These are phyloP conservation scores for Alnus rubra DNA, from an alignment of 306 rosid species.

Conservation along the genomic window DNA sequence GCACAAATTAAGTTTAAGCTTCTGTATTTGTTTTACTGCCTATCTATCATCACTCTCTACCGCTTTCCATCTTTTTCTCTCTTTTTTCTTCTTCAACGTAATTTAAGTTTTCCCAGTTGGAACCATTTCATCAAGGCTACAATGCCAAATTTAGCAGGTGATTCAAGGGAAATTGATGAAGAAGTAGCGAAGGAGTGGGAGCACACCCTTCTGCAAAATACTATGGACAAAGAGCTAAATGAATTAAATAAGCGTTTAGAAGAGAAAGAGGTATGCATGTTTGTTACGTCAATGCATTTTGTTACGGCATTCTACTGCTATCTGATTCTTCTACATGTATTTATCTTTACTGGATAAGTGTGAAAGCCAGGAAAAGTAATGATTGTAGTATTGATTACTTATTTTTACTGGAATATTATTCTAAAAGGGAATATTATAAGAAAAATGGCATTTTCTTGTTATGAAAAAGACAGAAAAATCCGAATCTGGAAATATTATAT, in stretches of 20 bases:
- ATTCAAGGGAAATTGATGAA: conserved; percentile 80
- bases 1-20: conserved; percentile 15
- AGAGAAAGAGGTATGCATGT: conserved; percentile 76
- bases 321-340: neutral
- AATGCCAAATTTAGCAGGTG: conserved; percentile 59
- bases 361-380: neutral
- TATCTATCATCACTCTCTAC: neutral
- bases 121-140: conserved; percentile 22
- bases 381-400: neutral
- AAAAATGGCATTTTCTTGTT: neutral
- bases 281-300: neutral
- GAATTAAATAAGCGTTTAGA: conserved; percentile 94
- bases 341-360: neutral
- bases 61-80: conserved; percentile 12
- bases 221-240: conserved; percentile 94
- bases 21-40: conserved; percentile 7
- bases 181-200: conserved; percentile 98
- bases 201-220: conserved; percentile 91
- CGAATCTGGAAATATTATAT: neutral
- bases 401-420: conserved; percentile 1
- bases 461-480: neutral
- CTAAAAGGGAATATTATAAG: neutral
- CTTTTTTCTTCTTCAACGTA: conserved; percentile 21
- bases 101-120: conserved; percentile 21
- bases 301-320: conserved; percentile 6